phyloP scores from a whole-genome alignment of 768 basidiomycete genomes.

The Lentinula aciculospora region DNA sequence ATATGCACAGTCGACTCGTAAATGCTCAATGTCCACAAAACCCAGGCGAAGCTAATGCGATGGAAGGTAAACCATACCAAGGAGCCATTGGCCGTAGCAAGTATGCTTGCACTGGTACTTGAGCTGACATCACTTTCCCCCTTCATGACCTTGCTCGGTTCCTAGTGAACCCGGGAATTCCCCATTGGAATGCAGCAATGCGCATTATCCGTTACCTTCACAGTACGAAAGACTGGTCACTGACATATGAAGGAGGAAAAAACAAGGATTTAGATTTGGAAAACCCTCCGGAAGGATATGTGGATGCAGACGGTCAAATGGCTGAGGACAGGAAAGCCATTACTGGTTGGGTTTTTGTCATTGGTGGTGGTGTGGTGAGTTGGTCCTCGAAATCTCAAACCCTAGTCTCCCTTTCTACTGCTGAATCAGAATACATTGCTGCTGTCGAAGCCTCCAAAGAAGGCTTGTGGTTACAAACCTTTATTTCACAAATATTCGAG shows the following conservation, averaged over 20 bases:
- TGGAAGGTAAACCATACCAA: slow-evolving; percentile 15
- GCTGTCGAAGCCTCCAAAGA: slow-evolving; percentile 11
- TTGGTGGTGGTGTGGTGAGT: slow-evolving; percentile 9
- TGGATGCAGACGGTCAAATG: slow-evolving; percentile 10
- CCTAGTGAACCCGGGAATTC: slow-evolving; percentile 16
- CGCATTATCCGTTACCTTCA: slow-evolving; percentile 28
- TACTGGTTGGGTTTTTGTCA: slow-evolving; percentile 12
- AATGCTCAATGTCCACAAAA: background rate
- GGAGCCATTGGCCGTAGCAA: slow-evolving; percentile 20
- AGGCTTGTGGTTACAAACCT: slow-evolving; percentile 9
- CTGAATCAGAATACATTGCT: slow-evolving; percentile 12
- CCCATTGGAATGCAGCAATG: slow-evolving; percentile 26
- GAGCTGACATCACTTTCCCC: slow-evolving; percentile 25
- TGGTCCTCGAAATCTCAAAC: slow-evolving; percentile 9
- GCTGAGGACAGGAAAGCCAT: slow-evolving; percentile 1
- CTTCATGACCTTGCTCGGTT: slow-evolving; percentile 20
- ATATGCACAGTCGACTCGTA: background rate
- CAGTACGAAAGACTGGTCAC: slow-evolving; percentile 5
- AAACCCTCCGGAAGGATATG: background rate
- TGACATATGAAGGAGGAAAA: slow-evolving; percentile 8
- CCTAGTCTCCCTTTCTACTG: slow-evolving; percentile 7
- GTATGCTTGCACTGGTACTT: slow-evolving; percentile 19
- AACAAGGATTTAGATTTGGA: background rate
- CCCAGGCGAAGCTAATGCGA: slow-evolving; percentile 6
- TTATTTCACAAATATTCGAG: slow-evolving; percentile 7